A percentile compares a stretch with the other conserved stretches of the same genome.
Conservation (phyloP, 75 land plant genomes). For the Cryptomeria japonica region DNA sequence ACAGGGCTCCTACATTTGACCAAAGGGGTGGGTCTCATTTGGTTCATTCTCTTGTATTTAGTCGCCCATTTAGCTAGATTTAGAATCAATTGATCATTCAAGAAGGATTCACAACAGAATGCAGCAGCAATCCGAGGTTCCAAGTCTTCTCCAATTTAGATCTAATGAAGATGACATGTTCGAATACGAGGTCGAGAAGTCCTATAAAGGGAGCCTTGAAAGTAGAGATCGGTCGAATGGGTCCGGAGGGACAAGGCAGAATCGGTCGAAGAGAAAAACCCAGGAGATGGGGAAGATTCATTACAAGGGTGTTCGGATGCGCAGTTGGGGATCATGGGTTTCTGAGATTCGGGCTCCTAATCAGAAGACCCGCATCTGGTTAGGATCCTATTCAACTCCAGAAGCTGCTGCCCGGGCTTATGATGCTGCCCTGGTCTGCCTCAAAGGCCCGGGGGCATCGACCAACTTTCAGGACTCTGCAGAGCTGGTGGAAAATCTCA, state of each 20-base stretch:
- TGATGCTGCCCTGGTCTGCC: conserved; percentile 81
- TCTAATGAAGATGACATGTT: background rate
- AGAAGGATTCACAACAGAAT: background rate
- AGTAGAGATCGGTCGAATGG: background rate
- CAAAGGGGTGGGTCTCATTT: background rate
- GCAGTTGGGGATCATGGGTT: conserved; percentile 92
- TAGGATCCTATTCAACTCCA: conserved; percentile 79
- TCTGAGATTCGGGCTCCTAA: conserved; percentile 80
- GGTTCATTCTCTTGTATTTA: background rate
- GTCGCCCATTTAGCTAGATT: background rate
- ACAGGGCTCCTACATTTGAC: background rate
- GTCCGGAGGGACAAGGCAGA: background rate
- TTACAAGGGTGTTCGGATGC: conserved; percentile 75
- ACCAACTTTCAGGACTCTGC: conserved; percentile 58
- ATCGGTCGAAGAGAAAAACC: background rate
- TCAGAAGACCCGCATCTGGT: conserved; percentile 81
- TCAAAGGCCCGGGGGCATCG: conserved; percentile 57
- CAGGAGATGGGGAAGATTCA: conserved; percentile 18
- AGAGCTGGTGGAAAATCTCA: background rate
- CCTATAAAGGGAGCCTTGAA: background rate
- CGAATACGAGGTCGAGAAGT: background rate
- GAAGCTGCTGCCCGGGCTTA: conserved; percentile 86
- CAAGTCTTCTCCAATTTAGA: background rate
- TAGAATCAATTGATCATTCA: background rate
- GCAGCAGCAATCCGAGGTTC: background rate